Evolutionary conservation across 495 filamentous ascomycete genomes (phyloP).

Genomic region (Penicillium maclennaniae): DNA sequence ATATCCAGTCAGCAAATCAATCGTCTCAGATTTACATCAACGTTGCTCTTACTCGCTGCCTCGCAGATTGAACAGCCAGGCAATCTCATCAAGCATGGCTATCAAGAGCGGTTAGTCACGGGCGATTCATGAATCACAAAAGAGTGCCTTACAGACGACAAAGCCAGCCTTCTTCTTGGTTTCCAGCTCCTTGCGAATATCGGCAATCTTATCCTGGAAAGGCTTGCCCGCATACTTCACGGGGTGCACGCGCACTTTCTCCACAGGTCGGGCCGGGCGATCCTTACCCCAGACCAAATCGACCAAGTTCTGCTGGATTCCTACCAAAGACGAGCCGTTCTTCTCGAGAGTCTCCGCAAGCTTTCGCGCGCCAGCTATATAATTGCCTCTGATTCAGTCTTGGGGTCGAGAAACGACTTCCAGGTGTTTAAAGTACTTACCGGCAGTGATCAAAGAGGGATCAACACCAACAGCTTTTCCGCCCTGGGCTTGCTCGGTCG

Average conservation of each 20-base stretch:
- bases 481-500: slow-evolving; percentile 74
- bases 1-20: slow-evolving; percentile 4
- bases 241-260: slow-evolving; percentile 66
- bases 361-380: slow-evolving; percentile 70
- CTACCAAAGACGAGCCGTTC: slow-evolving; percentile 70
- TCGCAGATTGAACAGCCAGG: slow-evolving; percentile 95
- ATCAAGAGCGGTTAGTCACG: slow-evolving; percentile 17
- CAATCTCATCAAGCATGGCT: slow-evolving; percentile 93
- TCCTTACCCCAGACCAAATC: slow-evolving; percentile 80
- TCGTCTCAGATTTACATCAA: not conserved
- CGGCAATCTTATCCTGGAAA: slow-evolving; percentile 77
- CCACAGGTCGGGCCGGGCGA: slow-evolving; percentile 69
- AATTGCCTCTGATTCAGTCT: slow-evolving; percentile 12
- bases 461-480: slow-evolving; percentile 91
- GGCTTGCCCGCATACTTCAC: slow-evolving; percentile 78
- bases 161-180: slow-evolving; percentile 88
- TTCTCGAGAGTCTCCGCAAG: slow-evolving; percentile 82
- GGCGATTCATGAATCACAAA: not conserved
- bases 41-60: slow-evolving; percentile 69
- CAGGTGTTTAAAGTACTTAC: slow-evolving; percentile 33
- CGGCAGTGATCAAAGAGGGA: slow-evolving; percentile 78
- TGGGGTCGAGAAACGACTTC: not conserved
- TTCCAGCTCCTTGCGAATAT: slow-evolving; percentile 85
- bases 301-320: slow-evolving; percentile 75
- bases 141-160: slow-evolving; percentile 62